Evolutionary conservation across 2,329 filamentous ascomycete genomes (phyloP), one percentile per base, ranked within the genome.

Genomic region (Myrmaecium sp.): DNA sequence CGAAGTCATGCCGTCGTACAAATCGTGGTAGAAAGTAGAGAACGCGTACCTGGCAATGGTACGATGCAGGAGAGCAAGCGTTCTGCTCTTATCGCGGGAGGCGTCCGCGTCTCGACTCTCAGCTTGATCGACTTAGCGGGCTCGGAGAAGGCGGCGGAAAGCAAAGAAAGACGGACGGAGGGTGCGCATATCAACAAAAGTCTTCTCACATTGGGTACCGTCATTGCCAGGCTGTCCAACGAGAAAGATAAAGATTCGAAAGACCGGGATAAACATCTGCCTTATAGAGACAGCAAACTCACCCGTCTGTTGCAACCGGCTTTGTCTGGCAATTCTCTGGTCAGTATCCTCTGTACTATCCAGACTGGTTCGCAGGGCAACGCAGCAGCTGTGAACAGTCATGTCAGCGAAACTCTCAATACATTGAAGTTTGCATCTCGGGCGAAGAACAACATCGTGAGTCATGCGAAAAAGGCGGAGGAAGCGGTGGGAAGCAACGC

Each of bases 111-210:
- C 4, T 95, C 86, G 10, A 95, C 89, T 0, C 57, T 98, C 30
- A 94, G 84, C 47, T 57, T 98, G 46, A 98, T 98, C 37, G 89
- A 98, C 65, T 60, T 98, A 39, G 89, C 89, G 29, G 89, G 89
- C 20, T 95, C 89, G 1, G 89, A 98, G 49, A 82, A 86, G 52
- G 89, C 89, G 21, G 89, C 89, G 3, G 89, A 95, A 43, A 79
- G 76, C 29, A 98, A 95, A 49, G 89, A 95, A 55, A 71, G 89
- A 28, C 69, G 89, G 23, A 81, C 82, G 10, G 89, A 98, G 54
- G 89, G 89, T 35, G 86, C 86, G 8, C 89, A 98, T 48, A 98
- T 98, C 57, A 98, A 98, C 62, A 95, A 95, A 58, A 94, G 83
- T 50, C 57, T 98, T 44, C 69, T 98, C 31, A 98, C 89, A 0